Evolutionary conservation across 352 stramenopile species (phyloP).

Genomic region (Phytophthora cactorum): DNA sequence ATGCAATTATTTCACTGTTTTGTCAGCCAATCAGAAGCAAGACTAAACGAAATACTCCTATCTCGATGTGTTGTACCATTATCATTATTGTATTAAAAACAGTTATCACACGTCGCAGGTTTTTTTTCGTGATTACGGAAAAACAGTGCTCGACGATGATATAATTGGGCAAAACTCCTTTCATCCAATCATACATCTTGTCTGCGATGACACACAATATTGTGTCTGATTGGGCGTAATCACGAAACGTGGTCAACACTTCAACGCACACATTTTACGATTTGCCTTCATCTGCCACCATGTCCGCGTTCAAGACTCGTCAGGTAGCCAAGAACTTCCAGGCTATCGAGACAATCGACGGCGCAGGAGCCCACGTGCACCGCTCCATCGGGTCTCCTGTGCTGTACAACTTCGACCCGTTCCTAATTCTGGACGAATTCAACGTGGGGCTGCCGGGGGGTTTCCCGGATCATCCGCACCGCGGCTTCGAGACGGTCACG

Average conservation of each 20-base stretch:
- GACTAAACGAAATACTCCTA: no score
- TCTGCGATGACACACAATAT: conserved; percentile 10
- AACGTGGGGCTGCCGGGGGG: conserved; percentile 58
- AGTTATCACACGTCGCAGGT: no score
- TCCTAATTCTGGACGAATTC: conserved; percentile 58
- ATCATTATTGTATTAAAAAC: no score
- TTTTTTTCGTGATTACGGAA: background rate
- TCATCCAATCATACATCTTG: conserved; percentile 7
- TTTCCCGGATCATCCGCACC: conserved; percentile 90
- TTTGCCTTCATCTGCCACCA: conserved; percentile 6
- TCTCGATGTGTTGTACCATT: no score
- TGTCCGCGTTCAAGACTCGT: conserved; percentile 32
- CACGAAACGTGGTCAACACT: conserved; percentile 6
- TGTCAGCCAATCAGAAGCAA: no score
- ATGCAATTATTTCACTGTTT: background rate
- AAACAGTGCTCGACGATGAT: background rate
- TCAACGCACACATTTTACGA: conserved; percentile 6
- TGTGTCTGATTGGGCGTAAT: conserved; percentile 9
- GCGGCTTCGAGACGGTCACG: conserved; percentile 92
- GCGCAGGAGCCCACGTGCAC: conserved; percentile 48
- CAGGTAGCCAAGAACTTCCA: conserved; percentile 52
- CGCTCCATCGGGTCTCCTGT: conserved; percentile 50
- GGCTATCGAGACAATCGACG: conserved; percentile 47
- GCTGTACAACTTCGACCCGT: conserved; percentile 48
- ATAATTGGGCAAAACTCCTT: background rate